These are phyloP conservation scores for Sporothrix mexicana DNA, from an alignment of 2,329 filamentous ascomycete species.

Conservation along the genomic window DNA sequence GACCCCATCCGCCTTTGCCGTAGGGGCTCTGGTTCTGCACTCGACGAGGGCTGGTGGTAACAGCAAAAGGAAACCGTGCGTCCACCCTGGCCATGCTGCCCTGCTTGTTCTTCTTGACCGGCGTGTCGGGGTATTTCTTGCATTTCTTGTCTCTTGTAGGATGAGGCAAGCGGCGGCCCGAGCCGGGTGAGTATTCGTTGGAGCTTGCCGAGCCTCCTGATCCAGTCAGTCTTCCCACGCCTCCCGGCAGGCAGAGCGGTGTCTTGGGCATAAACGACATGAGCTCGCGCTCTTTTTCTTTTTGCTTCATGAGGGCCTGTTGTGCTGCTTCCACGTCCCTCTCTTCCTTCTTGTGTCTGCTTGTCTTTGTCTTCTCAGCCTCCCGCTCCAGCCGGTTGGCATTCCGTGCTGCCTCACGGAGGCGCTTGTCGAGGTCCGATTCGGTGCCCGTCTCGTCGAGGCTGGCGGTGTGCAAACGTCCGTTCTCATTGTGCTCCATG, in stretches of 20 bases:
- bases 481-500: too few relatives aligned
- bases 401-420: neutral
- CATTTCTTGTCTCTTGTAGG: neutral
- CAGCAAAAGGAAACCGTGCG: neutral
- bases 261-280: neutral
- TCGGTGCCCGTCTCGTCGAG: neutral
- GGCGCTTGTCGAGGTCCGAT: constrained; percentile 1
- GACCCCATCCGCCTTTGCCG: neutral
- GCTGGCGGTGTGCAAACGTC: neutral
- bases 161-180: constrained; percentile 3
- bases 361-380: too few relatives aligned
- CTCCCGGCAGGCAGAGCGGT: neutral
- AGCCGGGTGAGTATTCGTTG: constrained; percentile 3
- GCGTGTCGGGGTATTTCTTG: constrained; percentile 3
- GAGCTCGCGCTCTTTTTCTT: neutral
- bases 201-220: neutral
- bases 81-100: neutral
- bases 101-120: constrained; percentile 9
- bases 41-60: neutral
- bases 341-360: neutral
- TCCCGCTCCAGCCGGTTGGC: neutral
- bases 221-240: too few relatives aligned
- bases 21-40: neutral
- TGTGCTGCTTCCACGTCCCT: neutral
- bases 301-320: neutral